These are phyloP conservation scores for Xylariaceae sp. DNA, from an alignment of 2,329 filamentous ascomycete species.

Conservation along the genomic window DNA sequence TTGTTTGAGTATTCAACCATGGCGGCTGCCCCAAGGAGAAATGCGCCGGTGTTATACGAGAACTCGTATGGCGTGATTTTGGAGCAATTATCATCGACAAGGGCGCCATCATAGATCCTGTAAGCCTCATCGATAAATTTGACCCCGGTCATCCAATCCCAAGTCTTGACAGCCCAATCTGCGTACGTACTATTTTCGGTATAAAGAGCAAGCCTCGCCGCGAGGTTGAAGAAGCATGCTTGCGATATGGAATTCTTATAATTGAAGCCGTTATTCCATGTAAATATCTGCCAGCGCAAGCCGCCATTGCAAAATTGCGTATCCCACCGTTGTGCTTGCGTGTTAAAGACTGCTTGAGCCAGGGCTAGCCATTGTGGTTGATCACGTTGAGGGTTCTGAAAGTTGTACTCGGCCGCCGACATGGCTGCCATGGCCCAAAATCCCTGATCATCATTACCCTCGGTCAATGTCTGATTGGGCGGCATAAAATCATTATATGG, in stretches of 20 bases:
- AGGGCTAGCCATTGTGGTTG: constrained; percentile 73
- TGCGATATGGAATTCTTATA: constrained; percentile 76
- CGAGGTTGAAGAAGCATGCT: constrained; percentile 67
- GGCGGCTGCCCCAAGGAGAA: constrained; percentile 70
- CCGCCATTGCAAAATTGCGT: constrained; percentile 73
- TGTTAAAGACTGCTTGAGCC: constrained; percentile 82
- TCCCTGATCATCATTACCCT: constrained; percentile 78
- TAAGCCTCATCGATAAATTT: constrained; percentile 66
- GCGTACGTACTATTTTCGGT: constrained; percentile 79
- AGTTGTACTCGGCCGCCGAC: constrained; percentile 73
- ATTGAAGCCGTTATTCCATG: constrained; percentile 80
- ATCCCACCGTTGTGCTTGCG: constrained; percentile 78
- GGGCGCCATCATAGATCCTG: constrained; percentile 68
- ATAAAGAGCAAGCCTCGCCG: constrained; percentile 74
- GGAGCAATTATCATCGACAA: constrained; percentile 63
- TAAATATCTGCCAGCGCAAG: constrained; percentile 83
- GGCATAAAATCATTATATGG: constrained; percentile 80
- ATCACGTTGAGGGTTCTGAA: constrained; percentile 62
- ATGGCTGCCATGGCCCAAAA: constrained; percentile 77
- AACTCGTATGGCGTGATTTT: constrained; percentile 68
- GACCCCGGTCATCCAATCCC: constrained; percentile 69
- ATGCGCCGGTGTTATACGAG: constrained; percentile 72
- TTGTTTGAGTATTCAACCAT: constrained; percentile 69
- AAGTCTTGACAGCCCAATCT: constrained; percentile 77
- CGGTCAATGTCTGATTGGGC: constrained; percentile 69